Evolutionary conservation across 306 rosid species (phyloP).

Genomic region (Gastrolobium bilobum): DNA sequence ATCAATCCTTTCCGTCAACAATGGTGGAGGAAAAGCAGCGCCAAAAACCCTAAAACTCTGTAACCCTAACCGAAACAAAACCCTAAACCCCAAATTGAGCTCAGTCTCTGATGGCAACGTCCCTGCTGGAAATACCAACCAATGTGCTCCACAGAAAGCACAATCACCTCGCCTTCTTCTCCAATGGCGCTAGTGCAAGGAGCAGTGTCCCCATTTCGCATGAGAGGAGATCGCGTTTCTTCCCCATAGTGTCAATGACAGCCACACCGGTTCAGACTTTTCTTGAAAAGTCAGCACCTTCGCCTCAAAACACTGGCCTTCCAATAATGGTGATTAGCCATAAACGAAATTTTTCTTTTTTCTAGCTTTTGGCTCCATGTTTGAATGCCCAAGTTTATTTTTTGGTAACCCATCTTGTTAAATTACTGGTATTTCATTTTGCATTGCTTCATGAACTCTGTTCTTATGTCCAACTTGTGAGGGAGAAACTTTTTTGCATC

Average conservation of each 20-base stretch:
- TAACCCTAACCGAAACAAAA: constrained; percentile 26
- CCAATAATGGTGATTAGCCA: constrained; percentile 59
- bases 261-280: constrained; percentile 53
- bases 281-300: constrained; percentile 50
- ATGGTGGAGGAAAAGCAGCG: neutral
- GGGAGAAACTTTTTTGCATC: neutral
- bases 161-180: constrained; percentile 37
- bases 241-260: constrained; percentile 47
- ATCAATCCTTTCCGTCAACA: constrained; percentile 13
- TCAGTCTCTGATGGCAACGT: constrained; percentile 49
- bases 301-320: constrained; percentile 14
- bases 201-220: constrained; percentile 34
- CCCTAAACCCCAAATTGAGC: constrained; percentile 37
- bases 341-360: neutral
- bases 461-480: neutral
- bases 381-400: constrained; percentile 12
- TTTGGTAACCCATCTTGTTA: neutral
- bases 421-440: neutral
- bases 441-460: neutral
- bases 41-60: neutral
- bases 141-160: constrained; percentile 38
- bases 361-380: neutral
- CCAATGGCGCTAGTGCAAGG: constrained; percentile 3
- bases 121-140: constrained; percentile 41
- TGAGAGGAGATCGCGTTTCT: constrained; percentile 38